Evolutionary conservation across 768 basidiomycete species (phyloP), one percentile per base, ranked within the genome.

Genomic region (Pulveroboletus frians): DNA sequence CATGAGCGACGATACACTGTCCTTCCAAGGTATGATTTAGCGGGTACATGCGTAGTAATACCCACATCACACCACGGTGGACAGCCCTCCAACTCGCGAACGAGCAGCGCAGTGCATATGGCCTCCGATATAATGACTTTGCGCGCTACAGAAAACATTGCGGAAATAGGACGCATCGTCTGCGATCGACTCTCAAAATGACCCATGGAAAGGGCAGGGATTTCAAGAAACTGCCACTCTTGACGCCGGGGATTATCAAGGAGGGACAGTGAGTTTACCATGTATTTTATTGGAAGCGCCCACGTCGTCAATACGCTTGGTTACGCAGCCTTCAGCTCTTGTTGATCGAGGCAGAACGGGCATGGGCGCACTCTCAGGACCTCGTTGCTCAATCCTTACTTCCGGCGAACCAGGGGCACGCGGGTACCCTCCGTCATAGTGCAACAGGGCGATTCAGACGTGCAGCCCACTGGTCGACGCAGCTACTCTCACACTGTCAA

Each of bases 81-180:
- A 42, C 54, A 96, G 92, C 91, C 20, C 76, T 96, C 34, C 83
- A 84, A 61, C 76, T 92, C 45, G 82, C 81, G 34, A 93, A 94
- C 65, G 85, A 91, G 63, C 92, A 96, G 62, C 83, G 95, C 48
- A 91, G 77, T 55, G 83, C 88, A 4, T 95, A 94, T 66, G 95
- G 95, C 6, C 71, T 96, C 53, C 83, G 94, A 53, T 93, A 91
- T 64, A 89, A 85, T 61, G 94, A 98, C 64, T 86, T 83, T 66
- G 72, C 76, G 46, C 83, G 93, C 44, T 97, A 97, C 71, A 91
- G 93, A 58, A 92, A 92, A 58, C 93, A 98, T 61, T 95, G 92
- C 64, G 83, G 87, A 6, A 92, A 92, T 65, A 83, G 89, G 60
- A 87, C 93, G 0, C 92, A 93, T 69, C 83, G 90, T 42, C 73